Evolutionary conservation across 2,329 filamentous ascomycete species (phyloP).

Genomic region (Aspergillus calidoustus): DNA sequence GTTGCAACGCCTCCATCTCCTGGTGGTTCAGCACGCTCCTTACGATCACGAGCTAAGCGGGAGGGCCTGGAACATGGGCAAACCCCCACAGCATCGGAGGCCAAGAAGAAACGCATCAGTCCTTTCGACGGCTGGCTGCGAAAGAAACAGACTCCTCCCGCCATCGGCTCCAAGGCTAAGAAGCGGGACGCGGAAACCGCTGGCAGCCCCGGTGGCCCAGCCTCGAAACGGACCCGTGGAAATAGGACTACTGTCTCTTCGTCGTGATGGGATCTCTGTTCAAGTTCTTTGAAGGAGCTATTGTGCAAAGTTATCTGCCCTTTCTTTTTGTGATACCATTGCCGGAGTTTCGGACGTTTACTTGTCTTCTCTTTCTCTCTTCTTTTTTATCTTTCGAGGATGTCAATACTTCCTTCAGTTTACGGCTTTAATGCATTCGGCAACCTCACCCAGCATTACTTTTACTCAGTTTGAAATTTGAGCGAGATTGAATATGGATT

Average conservation of each 20-base stretch:
- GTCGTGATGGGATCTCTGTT: slow-evolving; percentile 15
- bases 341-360: slow-evolving; percentile 15
- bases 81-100: slow-evolving; percentile 30
- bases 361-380: slow-evolving; percentile 11
- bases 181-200: slow-evolving; percentile 41
- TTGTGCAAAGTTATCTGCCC: slow-evolving; percentile 4
- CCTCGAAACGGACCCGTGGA: slow-evolving; percentile 37
- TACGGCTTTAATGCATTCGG: slow-evolving; percentile 18
- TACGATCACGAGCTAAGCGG: slow-evolving; percentile 38
- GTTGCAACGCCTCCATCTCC: slow-evolving; percentile 37
- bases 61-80: slow-evolving; percentile 28
- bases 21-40: slow-evolving; percentile 36
- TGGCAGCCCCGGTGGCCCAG: slow-evolving; percentile 31
- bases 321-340: slow-evolving; percentile 19
- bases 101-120: slow-evolving; percentile 40
- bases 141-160: slow-evolving; percentile 39
- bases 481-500: slow-evolving; percentile 12
- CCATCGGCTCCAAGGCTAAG: slow-evolving; percentile 32
- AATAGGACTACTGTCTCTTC: slow-evolving; percentile 22
- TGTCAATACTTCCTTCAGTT: slow-evolving; percentile 12
- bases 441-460: background rate
- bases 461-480: slow-evolving; percentile 1
- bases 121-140: slow-evolving; percentile 49
- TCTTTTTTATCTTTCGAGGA: slow-evolving; percentile 17
- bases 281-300: background rate